Evolutionary conservation across 164 flowering plant genomes (phyloP), one percentile per base, ranked within the genome.

Genomic region (Vitis rupestris): DNA sequence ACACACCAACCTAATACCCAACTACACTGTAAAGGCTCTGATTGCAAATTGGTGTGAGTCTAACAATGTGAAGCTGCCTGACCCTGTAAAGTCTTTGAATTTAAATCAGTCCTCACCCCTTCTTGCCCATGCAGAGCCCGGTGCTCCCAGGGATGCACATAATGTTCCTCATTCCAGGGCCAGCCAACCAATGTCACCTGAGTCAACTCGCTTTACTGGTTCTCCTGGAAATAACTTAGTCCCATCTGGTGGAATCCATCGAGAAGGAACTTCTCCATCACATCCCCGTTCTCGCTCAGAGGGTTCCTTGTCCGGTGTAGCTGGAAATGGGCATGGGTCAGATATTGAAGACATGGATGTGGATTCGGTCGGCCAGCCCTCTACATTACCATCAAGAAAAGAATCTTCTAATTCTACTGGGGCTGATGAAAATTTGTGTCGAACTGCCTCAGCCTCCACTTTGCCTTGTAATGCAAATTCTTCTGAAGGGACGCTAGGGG

Each of bases 11-110:
- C 78, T 91, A 37, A 88, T 86, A 55, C 89, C 98, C 47, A 91
- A 93, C 70, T 93, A 85, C 79, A 91, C 91, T 27, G 94, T 91
- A 13, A 93, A 88, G 85, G 97, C 90, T 29, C 80, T 90, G 9
- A 84, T 93, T 75, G 91, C 90, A 23, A 87, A 82, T 67, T 93
- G 97, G 96, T 91, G 98, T 67, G 98, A 91, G 64, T 73, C 82
- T 55, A 90, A 93, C 82, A 82, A 91, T 72, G 88, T 91, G 72
- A 85, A 81, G 75, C 74, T 90, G 73, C 92, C 87, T 61, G 94
- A 91, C 69, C 96, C 95, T 9, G 67, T 73, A 49, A 88, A 75
- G 76, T 75, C 86, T 29, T 31, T 72, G 64, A 67, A 61, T 71
- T 75, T 80, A 59, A 84, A 81, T 73, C 87, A 82, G 66, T 70